phyloP scores from a whole-genome alignment of 1,284 basidiomycete genomes.

The Ganoderma multipileum region DNA sequence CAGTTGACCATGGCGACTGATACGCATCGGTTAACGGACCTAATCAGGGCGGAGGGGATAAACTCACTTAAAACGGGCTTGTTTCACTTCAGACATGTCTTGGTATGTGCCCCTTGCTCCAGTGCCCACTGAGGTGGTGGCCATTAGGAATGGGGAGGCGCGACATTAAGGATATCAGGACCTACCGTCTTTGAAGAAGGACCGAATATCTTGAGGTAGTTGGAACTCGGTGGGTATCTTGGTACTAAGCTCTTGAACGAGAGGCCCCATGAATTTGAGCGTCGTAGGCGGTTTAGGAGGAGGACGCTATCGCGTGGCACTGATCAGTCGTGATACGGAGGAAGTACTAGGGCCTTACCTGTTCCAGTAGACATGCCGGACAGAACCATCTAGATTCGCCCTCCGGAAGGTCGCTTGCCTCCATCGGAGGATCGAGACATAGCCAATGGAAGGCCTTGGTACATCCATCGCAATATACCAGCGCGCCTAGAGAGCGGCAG shows the following conservation, averaged over 20 bases:
- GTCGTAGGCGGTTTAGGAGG: slow-evolving; percentile 66
- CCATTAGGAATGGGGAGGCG: slow-evolving; percentile 24
- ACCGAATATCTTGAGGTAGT: slow-evolving; percentile 88
- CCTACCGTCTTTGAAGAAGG: slow-evolving; percentile 87
- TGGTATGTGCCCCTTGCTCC: slow-evolving; percentile 80
- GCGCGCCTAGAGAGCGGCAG: slow-evolving; percentile 81
- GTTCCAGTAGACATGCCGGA: slow-evolving; percentile 72
- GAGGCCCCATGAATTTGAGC: slow-evolving; percentile 61
- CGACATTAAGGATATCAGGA: slow-evolving; percentile 16
- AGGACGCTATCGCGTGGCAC: slow-evolving; percentile 56
- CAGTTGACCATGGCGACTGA: slow-evolving; percentile 86
- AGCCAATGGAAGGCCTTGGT: slow-evolving; percentile 95
- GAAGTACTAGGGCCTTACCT: slow-evolving; percentile 52
- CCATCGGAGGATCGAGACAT: slow-evolving; percentile 96
- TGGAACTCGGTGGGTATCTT: slow-evolving; percentile 85
- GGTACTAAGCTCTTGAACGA: slow-evolving; percentile 70
- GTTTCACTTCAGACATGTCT: slow-evolving; percentile 79
- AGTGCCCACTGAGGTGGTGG: slow-evolving; percentile 63
- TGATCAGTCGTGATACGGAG: slow-evolving; percentile 18
- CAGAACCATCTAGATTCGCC: slow-evolving; percentile 94
- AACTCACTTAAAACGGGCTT: slow-evolving; percentile 79
- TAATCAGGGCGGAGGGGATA: slow-evolving; percentile 28
- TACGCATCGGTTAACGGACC: slow-evolving; percentile 23
- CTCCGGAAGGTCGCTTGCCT: slow-evolving; percentile 83
- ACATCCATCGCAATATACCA: slow-evolving; percentile 97